Evolutionary conservation across 768 basidiomycete genomes (phyloP).

Genomic region (Podaxis pistillaris): DNA sequence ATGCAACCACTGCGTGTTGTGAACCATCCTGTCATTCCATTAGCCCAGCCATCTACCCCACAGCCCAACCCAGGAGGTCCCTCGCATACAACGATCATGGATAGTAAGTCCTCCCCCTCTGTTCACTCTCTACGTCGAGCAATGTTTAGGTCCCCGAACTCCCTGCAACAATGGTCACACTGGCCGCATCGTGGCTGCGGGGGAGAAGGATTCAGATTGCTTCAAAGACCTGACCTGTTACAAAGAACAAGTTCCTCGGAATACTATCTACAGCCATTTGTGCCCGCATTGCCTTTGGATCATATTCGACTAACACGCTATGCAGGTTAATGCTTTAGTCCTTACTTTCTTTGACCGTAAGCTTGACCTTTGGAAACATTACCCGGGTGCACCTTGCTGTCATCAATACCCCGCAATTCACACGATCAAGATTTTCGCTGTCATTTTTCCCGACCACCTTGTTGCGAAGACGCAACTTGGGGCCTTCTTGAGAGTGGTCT

Average conservation of each 20-base stretch:
- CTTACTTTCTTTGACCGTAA: constrained; percentile 20
- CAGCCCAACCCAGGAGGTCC: neutral
- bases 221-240: constrained; percentile 5
- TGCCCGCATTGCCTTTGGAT: neutral
- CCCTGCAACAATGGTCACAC: neutral
- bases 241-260: neutral
- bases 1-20: neutral
- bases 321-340: constrained; percentile 32
- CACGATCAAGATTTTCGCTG: neutral
- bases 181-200: neutral
- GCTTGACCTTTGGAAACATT: neutral
- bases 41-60: neutral
- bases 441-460: neutral
- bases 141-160: neutral
- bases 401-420: neutral
- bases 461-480: neutral
- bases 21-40: neutral
- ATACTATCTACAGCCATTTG: neutral
- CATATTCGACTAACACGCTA: constrained; percentile 31
- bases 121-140: neutral
- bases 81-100: neutral
- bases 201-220: neutral
- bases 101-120: neutral
- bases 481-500: neutral
- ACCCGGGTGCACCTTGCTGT: neutral